Evolutionary conservation across 2,329 filamentous ascomycete species (phyloP).

Genomic region (Thermomyces lanuginosus): DNA sequence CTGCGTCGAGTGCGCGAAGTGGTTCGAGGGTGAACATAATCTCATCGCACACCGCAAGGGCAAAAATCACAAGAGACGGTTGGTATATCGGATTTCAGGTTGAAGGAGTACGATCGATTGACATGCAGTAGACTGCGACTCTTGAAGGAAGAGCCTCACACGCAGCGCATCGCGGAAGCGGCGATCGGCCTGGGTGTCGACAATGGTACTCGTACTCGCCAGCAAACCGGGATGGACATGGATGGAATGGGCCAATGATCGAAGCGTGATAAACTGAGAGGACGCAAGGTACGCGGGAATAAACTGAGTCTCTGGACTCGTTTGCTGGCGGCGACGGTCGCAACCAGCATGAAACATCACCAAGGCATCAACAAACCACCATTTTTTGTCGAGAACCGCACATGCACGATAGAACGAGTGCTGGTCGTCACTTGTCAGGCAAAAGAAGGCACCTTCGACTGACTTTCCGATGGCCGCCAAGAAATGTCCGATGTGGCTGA

Average conservation of each 20-base stretch:
- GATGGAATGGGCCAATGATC: constrained; percentile 15
- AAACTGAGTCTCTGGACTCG: no score
- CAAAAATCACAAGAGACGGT: constrained; percentile 90
- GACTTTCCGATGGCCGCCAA: constrained; percentile 7
- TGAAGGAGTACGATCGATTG: no score
- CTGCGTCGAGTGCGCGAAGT: constrained; percentile 87
- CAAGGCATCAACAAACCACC: no score
- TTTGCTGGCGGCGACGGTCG: no score
- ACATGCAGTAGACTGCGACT: constrained; percentile 53
- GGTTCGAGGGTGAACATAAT: constrained; percentile 75
- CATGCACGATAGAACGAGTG: no score
- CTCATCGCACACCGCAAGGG: constrained; percentile 61
- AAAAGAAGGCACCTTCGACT: neutral
- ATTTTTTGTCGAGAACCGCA: no score
- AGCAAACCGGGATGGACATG: constrained; percentile 25
- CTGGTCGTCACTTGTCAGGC: no score
- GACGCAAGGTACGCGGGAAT: no score
- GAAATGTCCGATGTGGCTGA: constrained; percentile 5
- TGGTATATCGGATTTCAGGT: no score
- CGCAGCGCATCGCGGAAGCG: constrained; percentile 71
- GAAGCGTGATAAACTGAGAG: no score
- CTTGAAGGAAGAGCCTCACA: constrained; percentile 69
- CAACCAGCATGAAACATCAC: no score
- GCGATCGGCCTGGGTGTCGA: constrained; percentile 56
- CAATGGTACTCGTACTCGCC: constrained; percentile 37